Percentiles rank a stretch among this genome's conserved stretches.
phyloP scores from a whole-genome alignment of 805 yeast genomes.

The Kodamaea leandrae region DNA sequence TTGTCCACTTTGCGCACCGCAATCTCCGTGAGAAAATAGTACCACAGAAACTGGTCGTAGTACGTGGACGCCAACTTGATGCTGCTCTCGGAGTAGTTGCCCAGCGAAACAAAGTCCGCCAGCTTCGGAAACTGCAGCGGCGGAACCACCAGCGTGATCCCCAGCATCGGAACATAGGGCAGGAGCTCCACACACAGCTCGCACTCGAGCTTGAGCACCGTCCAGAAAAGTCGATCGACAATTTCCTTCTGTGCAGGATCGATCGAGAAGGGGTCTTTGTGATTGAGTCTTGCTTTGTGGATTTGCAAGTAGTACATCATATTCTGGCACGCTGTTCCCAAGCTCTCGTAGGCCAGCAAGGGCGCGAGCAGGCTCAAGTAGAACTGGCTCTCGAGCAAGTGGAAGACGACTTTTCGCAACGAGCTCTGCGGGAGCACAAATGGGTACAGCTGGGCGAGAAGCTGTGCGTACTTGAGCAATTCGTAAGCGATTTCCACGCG shows the following conservation, averaged over 20 bases:
- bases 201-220: slow-evolving; percentile 36
- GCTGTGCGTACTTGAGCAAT: slow-evolving; percentile 22
- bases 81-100: slow-evolving; percentile 20
- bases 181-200: slow-evolving; percentile 34
- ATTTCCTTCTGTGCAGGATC: slow-evolving; percentile 14
- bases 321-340: slow-evolving; percentile 25
- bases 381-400: slow-evolving; percentile 28
- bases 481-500: slow-evolving; percentile 22
- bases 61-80: slow-evolving; percentile 22
- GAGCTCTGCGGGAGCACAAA: slow-evolving; percentile 15
- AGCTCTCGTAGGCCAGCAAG: slow-evolving; percentile 23
- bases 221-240: slow-evolving; percentile 35
- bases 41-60: slow-evolving; percentile 34
- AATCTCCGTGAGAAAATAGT: slow-evolving; percentile 37
- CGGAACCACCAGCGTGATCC: slow-evolving; percentile 30
- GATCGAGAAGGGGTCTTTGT: slow-evolving; percentile 6
- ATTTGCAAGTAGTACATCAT: slow-evolving; percentile 31
- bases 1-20: slow-evolving; percentile 42
- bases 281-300: slow-evolving; percentile 10
- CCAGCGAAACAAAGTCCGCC: slow-evolving; percentile 23
- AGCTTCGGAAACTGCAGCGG: slow-evolving; percentile 33
- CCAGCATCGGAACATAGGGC: slow-evolving; percentile 32
- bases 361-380: slow-evolving; percentile 27
- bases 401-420: slow-evolving; percentile 18
- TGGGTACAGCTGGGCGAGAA: slow-evolving; percentile 24